Evolutionary conservation across 2,329 filamentous ascomycete species (phyloP).

Genomic region (Cladophialophora psammophila): DNA sequence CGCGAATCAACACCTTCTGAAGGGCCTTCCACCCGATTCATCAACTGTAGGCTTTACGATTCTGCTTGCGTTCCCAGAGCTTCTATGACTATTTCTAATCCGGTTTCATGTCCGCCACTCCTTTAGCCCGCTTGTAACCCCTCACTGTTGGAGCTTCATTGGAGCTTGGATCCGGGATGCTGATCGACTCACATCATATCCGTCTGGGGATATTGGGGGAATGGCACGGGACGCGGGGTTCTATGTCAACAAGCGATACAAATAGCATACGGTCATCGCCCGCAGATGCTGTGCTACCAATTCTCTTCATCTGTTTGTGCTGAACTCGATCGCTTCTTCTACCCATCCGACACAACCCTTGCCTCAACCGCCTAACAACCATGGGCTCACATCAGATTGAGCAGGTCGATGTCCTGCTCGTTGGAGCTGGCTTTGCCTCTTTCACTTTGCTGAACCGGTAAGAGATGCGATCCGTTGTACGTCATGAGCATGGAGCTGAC

Average conservation of each 20-base stretch:
- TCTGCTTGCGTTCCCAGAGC: neutral
- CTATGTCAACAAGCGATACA: constrained; percentile 10
- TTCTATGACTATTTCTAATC: neutral
- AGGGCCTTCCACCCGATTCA: constrained; percentile 5
- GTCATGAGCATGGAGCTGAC: neutral
- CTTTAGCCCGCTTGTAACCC: constrained; percentile 32
- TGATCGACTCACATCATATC: constrained; percentile 11
- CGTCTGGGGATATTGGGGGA: constrained; percentile 12
- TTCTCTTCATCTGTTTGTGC: neutral
- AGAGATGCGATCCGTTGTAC: neutral
- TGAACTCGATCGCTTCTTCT: neutral
- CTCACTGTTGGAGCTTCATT: constrained; percentile 17
- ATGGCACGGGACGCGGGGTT: constrained; percentile 22
- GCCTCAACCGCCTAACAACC: neutral
- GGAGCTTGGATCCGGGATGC: neutral
- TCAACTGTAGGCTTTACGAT: constrained; percentile 1
- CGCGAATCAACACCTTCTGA: constrained; percentile 6
- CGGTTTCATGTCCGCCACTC: constrained; percentile 13
- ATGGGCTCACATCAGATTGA: constrained; percentile 35
- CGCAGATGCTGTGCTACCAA: neutral
- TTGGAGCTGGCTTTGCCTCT: constrained; percentile 50
- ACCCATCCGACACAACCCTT: neutral
- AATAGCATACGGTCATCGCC: neutral
- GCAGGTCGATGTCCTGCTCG: constrained; percentile 37
- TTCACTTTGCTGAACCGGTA: constrained; percentile 56